A percentile compares a stretch with the other conserved stretches of the same genome.
Evolutionary conservation across 2,329 filamentous ascomycete genomes (phyloP).

Genomic region (Penicillium capsulatum): DNA sequence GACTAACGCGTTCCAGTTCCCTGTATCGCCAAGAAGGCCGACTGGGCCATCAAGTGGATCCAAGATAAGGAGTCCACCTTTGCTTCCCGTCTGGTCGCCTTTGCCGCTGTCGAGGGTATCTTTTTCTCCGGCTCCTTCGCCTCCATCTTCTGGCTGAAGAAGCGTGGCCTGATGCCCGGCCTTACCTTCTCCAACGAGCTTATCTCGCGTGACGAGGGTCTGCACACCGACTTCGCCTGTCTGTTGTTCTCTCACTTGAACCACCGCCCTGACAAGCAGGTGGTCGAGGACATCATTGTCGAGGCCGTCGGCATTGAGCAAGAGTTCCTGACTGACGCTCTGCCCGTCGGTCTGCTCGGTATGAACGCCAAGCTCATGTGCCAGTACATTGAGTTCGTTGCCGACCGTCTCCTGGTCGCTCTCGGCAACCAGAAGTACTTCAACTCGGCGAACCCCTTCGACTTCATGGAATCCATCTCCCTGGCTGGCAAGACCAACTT

Average conservation of each 20-base stretch:
- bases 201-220: slow-evolving; percentile 98
- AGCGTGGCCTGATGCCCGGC: slow-evolving; percentile 97
- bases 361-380: slow-evolving; percentile 98
- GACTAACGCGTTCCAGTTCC: slow-evolving; percentile 59
- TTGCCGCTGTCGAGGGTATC: slow-evolving; percentile 97
- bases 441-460: slow-evolving; percentile 91
- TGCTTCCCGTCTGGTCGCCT: slow-evolving; percentile 90
- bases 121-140: slow-evolving; percentile 99
- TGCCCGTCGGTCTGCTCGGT: slow-evolving; percentile 86
- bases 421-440: slow-evolving; percentile 94
- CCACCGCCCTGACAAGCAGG: slow-evolving; percentile 76
- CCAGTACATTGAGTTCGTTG: slow-evolving; percentile 99
- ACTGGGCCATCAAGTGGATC: slow-evolving; percentile 97
- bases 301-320: slow-evolving; percentile 94
- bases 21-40: slow-evolving; percentile 96
- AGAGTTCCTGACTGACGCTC: slow-evolving; percentile 94
- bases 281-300: slow-evolving; percentile 82
- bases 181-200: slow-evolving; percentile 99
- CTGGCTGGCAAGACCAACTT: slow-evolving; percentile 99
- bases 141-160: slow-evolving; percentile 99
- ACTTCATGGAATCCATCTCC: slow-evolving; percentile 99
- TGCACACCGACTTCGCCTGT: slow-evolving; percentile 99
- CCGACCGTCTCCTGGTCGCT: slow-evolving; percentile 86
- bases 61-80: slow-evolving; percentile 90
- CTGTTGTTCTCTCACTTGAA: slow-evolving; percentile 96